A percentile compares a stretch with the other conserved stretches of the same genome.
These are phyloP conservation scores for Oryza officinalis DNA, from an alignment of 176 grass and related monocot species.

Conservation along the genomic window DNA sequence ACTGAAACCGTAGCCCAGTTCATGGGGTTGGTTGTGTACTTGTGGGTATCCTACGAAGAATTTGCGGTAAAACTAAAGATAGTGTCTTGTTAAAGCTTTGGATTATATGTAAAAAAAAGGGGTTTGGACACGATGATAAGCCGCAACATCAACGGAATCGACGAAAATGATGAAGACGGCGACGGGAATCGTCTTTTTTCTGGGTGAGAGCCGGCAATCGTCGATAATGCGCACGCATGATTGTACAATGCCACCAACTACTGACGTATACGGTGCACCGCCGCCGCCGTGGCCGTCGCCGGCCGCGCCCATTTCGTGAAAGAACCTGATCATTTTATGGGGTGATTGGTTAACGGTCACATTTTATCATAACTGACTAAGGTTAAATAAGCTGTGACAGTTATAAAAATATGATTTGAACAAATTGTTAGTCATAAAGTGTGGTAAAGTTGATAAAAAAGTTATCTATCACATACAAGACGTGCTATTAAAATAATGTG, in stretches of 20 bases:
- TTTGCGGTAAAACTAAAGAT: background rate
- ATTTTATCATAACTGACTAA: too few relatives aligned
- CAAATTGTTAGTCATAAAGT: too few relatives aligned
- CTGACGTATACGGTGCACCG: background rate
- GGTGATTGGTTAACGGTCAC: too few relatives aligned
- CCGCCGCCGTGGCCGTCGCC: background rate
- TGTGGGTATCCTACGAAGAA: background rate
- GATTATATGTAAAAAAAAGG: background rate
- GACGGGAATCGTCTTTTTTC: background rate
- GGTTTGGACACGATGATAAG: background rate
- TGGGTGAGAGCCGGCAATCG: background rate
- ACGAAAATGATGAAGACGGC: background rate
- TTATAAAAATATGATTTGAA: too few relatives aligned
- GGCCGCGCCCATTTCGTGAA: background rate
- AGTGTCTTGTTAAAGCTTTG: background rate
- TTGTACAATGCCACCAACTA: background rate
- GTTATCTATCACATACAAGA: too few relatives aligned
- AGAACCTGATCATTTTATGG: background rate
- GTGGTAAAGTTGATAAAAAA: too few relatives aligned
- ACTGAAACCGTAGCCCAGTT: background rate
- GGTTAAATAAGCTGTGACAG: too few relatives aligned
- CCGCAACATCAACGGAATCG: background rate
- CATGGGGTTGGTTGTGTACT: background rate
- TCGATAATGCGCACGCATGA: background rate
- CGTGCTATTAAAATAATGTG: too few relatives aligned